A percentile compares a stretch with the other conserved stretches of the same genome.
These are phyloP conservation scores for Prunus davidiana DNA, from an alignment of 306 rosid species.

Conservation along the genomic window DNA sequence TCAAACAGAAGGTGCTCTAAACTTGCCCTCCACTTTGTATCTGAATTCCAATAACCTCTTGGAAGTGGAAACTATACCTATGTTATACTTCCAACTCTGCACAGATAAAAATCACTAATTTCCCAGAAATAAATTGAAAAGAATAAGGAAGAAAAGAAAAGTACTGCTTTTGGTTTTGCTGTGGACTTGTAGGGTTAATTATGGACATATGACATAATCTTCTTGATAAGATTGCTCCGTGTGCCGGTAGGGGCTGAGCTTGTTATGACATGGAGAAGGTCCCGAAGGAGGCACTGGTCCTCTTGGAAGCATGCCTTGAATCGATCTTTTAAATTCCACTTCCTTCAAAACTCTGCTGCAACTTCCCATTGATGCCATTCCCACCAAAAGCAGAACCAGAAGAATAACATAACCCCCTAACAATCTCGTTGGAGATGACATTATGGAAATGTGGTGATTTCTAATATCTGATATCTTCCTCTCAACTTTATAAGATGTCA, in stretches of 20 bases:
- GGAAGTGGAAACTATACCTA: not conserved
- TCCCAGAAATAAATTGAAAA: not conserved
- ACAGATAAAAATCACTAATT: not conserved
- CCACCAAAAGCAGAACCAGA: slow-evolving; percentile 23
- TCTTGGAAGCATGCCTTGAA: slow-evolving; percentile 43
- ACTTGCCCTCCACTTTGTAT: not conserved
- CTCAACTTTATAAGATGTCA: too few relatives aligned
- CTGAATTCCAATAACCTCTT: not conserved
- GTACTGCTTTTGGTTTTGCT: not conserved
- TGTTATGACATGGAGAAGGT: slow-evolving; percentile 65
- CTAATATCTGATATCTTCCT: too few relatives aligned
- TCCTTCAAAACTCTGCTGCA: slow-evolving; percentile 31
- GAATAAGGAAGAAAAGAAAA: not conserved
- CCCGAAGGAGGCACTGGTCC: slow-evolving; percentile 78
- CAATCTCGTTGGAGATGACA: not conserved
- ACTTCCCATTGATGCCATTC: slow-evolving; percentile 30
- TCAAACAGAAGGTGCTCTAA: not conserved
- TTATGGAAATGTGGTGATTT: not conserved
- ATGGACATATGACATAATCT: slow-evolving; percentile 49
- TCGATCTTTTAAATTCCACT: slow-evolving; percentile 23
- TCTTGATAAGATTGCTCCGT: slow-evolving; percentile 24
- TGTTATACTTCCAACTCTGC: not conserved
- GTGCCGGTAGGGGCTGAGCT: slow-evolving; percentile 38
- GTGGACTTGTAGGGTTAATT: not conserved
- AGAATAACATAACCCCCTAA: slow-evolving; percentile 1